Evolutionary conservation across 768 basidiomycete genomes (phyloP), one percentile per base, ranked within the genome.

Genomic region (Cyclocybe cylindracea): DNA sequence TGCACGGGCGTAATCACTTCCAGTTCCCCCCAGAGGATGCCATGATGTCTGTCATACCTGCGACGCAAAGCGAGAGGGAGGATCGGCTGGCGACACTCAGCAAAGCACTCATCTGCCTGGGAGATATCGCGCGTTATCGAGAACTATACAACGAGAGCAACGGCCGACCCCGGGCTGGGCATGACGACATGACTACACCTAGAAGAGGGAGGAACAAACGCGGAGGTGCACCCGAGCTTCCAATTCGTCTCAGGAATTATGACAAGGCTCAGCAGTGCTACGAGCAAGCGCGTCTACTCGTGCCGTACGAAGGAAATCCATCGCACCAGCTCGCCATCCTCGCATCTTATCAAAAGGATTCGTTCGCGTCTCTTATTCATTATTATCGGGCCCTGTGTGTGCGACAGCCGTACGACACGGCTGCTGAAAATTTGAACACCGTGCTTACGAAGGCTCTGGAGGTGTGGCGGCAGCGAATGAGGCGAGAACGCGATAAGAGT

Each of bases 241-340:
- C 78, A 33, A 76, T 82, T 19, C 81, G 85, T 31, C 77, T 81
- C 31, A 76, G 86, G 56, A 87, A 86, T 57, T 94, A 87, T 64
- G 78, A 84, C 40, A 85, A 80, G 61, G 91, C 92, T 1, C 82
- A 83, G 13, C 80, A 82, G 44, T 91, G 86, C 65, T 99, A 98
- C 67, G 85, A 91, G 43, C 88, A 91, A 55, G 95, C 97, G 2
- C 79, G 88, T 37, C 64, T 86, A 31, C 77, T 99, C 7, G 73
- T 90, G 5, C 96, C 97, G 0, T 78, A 87, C 49, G 91, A 96
- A 57, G 97, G 96, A 58, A 95, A 98, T 62, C 83, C 97, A 0
- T 96, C 89, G 14, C 96, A 98, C 66, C 97, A 98, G 68, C 84
- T 98, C 14, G 97, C 96, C 4, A 95, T 98, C 53, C 80, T 98